Conservation (phyloP, 163 green algal species). For the Picocystis sp. region DNA sequence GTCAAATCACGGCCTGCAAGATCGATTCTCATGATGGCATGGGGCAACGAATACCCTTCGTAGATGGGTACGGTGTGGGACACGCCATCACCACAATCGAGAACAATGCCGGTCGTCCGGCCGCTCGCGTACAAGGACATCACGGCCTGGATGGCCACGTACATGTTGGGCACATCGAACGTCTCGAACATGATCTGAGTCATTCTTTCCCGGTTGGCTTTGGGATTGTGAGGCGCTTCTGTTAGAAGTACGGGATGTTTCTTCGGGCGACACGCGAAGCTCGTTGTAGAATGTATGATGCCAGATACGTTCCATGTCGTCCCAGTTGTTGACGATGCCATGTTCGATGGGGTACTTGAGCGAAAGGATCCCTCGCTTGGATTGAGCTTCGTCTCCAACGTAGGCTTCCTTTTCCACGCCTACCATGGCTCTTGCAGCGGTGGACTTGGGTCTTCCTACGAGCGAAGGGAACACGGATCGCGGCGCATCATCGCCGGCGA, state of each 20-base stretch:
- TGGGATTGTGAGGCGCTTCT: slow-evolving; percentile 94
- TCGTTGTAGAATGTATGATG: slow-evolving; percentile 99
- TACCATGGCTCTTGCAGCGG: slow-evolving; percentile 7
- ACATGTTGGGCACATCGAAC: slow-evolving; percentile 96
- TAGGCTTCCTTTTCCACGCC: slow-evolving; percentile 81
- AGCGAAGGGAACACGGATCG: slow-evolving; percentile 32
- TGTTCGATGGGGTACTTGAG: slow-evolving; percentile 97
- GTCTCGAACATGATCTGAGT: slow-evolving; percentile 99
- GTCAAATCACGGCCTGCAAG: slow-evolving; percentile 92
- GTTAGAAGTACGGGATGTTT: slow-evolving; percentile 97
- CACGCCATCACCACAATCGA: slow-evolving; percentile 55
- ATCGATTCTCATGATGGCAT: slow-evolving; percentile 85
- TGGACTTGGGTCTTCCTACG: slow-evolving; percentile 22
- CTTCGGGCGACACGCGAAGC: slow-evolving; percentile 89
- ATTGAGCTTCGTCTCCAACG: slow-evolving; percentile 94
- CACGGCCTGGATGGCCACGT: slow-evolving; percentile 92
- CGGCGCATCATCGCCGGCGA: slow-evolving; percentile 23
- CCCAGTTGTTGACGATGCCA: slow-evolving; percentile 97
- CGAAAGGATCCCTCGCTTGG: slow-evolving; percentile 87
- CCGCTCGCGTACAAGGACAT: slow-evolving; percentile 92
- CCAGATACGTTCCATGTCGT: slow-evolving; percentile 99
- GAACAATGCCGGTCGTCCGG: slow-evolving; percentile 62
- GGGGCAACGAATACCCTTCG: slow-evolving; percentile 86
- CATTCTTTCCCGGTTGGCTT: slow-evolving; percentile 95
- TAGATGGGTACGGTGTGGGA: slow-evolving; percentile 95